These are phyloP conservation scores for Aspergillus sp. DNA, from an alignment of 2,329 filamentous ascomycete species.

Conservation along the genomic window DNA sequence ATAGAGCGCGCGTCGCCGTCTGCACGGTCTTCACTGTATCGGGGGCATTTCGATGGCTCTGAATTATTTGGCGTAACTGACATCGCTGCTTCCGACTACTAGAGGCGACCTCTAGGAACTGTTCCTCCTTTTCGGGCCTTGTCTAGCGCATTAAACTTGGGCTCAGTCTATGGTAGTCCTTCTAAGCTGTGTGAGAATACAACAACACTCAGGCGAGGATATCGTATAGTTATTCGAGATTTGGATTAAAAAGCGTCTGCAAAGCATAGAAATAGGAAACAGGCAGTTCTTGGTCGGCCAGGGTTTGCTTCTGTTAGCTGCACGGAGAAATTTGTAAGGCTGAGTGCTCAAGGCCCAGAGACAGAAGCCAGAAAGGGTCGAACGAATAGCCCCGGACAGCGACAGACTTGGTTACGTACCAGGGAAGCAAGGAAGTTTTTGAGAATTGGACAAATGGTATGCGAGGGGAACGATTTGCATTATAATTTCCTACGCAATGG, in stretches of 20 bases:
- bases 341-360: background rate
- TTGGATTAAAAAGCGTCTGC: background rate
- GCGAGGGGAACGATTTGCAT: slow-evolving; percentile 5
- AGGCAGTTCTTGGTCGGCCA: background rate
- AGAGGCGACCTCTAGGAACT: background rate
- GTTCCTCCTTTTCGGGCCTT: background rate
- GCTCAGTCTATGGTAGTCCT: background rate
- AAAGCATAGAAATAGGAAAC: background rate
- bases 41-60: slow-evolving; percentile 23
- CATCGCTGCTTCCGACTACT: slow-evolving; percentile 19
- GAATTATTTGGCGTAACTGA: slow-evolving; percentile 15
- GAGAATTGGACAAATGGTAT: background rate
- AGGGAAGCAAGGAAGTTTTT: background rate
- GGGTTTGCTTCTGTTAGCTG: background rate
- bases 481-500: slow-evolving; percentile 1
- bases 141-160: background rate
- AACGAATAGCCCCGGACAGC: background rate
- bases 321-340: background rate
- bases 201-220: background rate
- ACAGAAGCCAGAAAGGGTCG: too few relatives aligned
- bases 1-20: slow-evolving; percentile 28
- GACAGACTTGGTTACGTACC: slow-evolving; percentile 1
- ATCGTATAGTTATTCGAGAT: background rate
- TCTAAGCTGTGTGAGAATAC: background rate
- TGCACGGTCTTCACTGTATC: slow-evolving; percentile 12